Evolutionary conservation across 176 grass and related monocot species (phyloP).

Genomic region (Zizania latifolia): DNA sequence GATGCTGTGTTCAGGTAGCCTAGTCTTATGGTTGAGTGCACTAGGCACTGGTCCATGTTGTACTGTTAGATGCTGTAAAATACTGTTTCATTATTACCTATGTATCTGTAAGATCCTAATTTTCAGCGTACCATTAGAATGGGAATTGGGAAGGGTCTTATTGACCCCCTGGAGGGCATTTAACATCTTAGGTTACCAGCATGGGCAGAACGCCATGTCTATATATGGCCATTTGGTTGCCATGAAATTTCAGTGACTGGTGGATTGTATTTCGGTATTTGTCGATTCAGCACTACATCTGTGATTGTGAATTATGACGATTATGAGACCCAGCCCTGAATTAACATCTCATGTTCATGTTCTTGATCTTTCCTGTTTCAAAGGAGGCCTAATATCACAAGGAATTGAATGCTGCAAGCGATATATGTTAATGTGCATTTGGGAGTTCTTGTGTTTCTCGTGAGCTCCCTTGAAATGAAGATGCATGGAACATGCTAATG

Average conservation of each 20-base stretch:
- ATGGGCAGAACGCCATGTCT: neutral
- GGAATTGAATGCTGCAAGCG: no score
- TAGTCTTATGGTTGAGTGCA: constrained; percentile 40
- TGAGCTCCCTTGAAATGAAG: no score
- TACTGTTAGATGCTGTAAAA: constrained; percentile 33
- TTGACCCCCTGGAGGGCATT: constrained; percentile 6
- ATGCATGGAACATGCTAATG: no score
- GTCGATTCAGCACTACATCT: neutral
- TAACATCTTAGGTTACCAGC: neutral
- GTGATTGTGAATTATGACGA: neutral
- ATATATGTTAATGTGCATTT: no score
- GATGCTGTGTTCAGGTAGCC: constrained; percentile 35
- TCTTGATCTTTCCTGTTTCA: no score
- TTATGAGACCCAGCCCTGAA: neutral
- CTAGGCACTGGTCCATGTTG: constrained; percentile 16
- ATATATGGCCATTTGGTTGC: neutral
- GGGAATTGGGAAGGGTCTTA: constrained; percentile 10
- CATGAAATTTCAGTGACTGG: neutral
- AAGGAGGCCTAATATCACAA: no score
- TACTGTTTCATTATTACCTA: constrained; percentile 1
- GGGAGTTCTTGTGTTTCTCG: no score
- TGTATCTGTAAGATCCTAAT: constrained; percentile 14
- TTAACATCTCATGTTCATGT: no score
- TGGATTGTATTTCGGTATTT: neutral
- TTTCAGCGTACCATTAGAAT: constrained; percentile 17